phyloP scores from a whole-genome alignment of 495 filamentous ascomycete genomes.

The Amphirosellinia nigrospora region DNA sequence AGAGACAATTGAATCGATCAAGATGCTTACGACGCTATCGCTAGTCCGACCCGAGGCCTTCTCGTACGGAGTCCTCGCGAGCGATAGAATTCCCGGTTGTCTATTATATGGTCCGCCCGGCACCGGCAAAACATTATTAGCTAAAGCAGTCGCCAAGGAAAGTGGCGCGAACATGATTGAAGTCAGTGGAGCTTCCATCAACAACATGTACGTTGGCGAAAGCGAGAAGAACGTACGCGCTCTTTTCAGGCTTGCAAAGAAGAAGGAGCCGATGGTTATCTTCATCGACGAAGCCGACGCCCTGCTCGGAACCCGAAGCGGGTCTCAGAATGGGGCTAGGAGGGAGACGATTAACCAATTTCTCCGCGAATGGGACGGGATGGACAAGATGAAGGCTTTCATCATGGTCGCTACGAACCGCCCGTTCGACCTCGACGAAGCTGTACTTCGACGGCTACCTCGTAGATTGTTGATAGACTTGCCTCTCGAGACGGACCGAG shows the following conservation, averaged over 20 bases:
- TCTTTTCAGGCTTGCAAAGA: constrained; percentile 88
- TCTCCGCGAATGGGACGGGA: constrained; percentile 96
- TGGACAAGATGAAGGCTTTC: constrained; percentile 84
- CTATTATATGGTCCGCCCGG: constrained; percentile 94
- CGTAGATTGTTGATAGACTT: constrained; percentile 86
- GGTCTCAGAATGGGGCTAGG: constrained; percentile 50
- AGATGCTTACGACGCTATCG: constrained; percentile 87
- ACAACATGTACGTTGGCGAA: constrained; percentile 96
- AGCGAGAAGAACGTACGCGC: constrained; percentile 96
- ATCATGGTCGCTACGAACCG: constrained; percentile 99
- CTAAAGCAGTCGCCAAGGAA: constrained; percentile 95
- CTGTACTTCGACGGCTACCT: constrained; percentile 84
- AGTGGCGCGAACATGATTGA: constrained; percentile 80
- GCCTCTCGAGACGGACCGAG: constrained; percentile 76
- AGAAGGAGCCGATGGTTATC: constrained; percentile 89
- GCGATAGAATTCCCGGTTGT: constrained; percentile 86
- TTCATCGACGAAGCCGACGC: constrained; percentile 98
- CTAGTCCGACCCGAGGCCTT: constrained; percentile 92
- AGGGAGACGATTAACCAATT: constrained; percentile 98
- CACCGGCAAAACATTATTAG: constrained; percentile 93
- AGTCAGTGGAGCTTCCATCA: constrained; percentile 70
- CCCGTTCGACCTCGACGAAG: constrained; percentile 94
- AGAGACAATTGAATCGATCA: constrained; percentile 86
- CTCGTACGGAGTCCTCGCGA: constrained; percentile 90
- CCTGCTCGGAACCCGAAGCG: constrained; percentile 78